phyloP scores from a whole-genome alignment of 768 basidiomycete species.

The Myochromella boudieri region DNA sequence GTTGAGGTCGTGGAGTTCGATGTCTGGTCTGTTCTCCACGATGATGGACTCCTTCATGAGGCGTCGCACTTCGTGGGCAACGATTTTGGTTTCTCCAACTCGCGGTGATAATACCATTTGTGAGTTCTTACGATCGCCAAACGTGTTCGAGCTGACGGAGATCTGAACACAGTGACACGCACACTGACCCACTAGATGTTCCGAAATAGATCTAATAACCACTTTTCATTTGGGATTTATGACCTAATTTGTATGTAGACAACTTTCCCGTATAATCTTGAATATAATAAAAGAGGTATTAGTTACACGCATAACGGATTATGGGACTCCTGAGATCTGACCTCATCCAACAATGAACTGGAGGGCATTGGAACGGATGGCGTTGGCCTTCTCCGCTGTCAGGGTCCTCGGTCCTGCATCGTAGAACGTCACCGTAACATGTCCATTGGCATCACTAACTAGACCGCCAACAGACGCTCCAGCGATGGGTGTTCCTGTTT shows the following conservation, averaged over 20 bases:
- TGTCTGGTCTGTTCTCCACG: conserved; percentile 12
- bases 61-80: conserved; percentile 16
- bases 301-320: background rate
- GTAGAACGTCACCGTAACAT: conserved; percentile 26
- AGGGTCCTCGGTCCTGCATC: conserved; percentile 22
- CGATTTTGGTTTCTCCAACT: conserved; percentile 14
- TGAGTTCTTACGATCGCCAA: too few species aligned
- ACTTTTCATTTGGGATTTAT: too few species aligned
- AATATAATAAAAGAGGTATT: too few species aligned
- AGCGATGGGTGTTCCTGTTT: conserved; percentile 27
- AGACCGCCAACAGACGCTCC: conserved; percentile 31
- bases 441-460: conserved; percentile 25
- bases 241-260: too few species aligned
- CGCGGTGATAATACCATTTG: too few species aligned
- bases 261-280: too few species aligned
- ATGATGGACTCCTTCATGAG: conserved; percentile 11
- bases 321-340: too few species aligned
- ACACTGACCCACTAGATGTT: too few species aligned
- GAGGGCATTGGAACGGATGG: conserved; percentile 32
- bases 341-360: conserved; percentile 20
- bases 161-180: too few species aligned
- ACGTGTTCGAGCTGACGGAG: too few species aligned
- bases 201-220: too few species aligned
- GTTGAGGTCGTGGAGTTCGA: conserved; percentile 13
- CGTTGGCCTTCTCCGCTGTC: conserved; percentile 32